Evolutionary conservation across 2,329 filamentous ascomycete genomes (phyloP), one percentile per base, ranked within the genome.

Genomic region (Fusarium sp.): DNA sequence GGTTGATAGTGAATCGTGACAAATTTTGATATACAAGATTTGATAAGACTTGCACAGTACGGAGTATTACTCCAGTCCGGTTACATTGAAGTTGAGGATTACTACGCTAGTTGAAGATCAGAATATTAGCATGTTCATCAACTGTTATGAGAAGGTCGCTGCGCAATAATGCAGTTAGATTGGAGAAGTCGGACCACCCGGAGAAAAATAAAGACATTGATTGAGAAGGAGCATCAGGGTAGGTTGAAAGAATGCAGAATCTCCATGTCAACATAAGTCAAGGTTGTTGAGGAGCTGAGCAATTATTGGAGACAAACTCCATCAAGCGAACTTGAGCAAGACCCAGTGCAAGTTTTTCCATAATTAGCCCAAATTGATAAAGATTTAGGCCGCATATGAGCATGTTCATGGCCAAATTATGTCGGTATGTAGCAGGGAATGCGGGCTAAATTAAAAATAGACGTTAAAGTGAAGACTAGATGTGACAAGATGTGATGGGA

Each of bases 391-490:
- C 63, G 46, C 44, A 56, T 38, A 42, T 20, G 43, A 45, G n/a
- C 24, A 38, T 32, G 40, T 53, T 45, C 38, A 38, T 52, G 59
- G 34, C 54, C 64, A 71, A 72, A 74, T 75, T 74, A 75, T 73
- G 32, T 38, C 53, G 40, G 15, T 43, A 63, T 66, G 61, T 11
- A 25, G n/a, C 32, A 51, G 45, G 38, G 29, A 73, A 75, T 69
- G 56, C 59, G 77, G 75, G 68, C 71, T 74, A 77, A 79, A 78
- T 76, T 77, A 80, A 79, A 79, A 81, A 80, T 80, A 81, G 78
- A 70, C 53, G 49, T 43, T n/a, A 15, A 63, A 55, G 30, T 40
- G 42, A 53, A 54, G 27, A 25, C 50, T 58, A 58, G 66, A 70
- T 68, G 71, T 68, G 72, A 67, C 47, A 49, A 60, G 66, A 66